Evolutionary conservation across 306 rosid genomes (phyloP), one percentile per base, ranked within the genome.

Genomic region (Cicer chorassanicum): DNA sequence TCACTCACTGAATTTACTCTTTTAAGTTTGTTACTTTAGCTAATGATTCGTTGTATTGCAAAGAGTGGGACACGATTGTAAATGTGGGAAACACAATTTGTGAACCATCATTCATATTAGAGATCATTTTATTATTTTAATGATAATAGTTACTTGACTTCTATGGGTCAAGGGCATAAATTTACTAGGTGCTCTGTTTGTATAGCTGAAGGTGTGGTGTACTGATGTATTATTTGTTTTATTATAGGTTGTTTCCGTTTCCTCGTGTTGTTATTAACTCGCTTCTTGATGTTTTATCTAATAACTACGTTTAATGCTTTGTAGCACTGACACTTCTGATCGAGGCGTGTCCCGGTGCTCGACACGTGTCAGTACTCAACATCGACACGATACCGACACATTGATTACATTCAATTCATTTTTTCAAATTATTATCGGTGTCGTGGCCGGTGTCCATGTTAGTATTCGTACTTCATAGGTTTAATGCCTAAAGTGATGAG

Each of bases 1-100:
- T 19, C 8, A 45, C 18, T 53, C 16, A 24, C 42, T n/a, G n/a
- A 14, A 19, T 48, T 34, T 36, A 38, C 54, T 50, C 65, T 16
- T 38, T 45, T 7, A 12, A 46, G 6, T 70, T 21, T 13, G 71
- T 78, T 45, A 49, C 46, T 50, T 62, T 41, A 9, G 72, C 16
- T 39, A 60, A 49, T 24, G 53, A 24, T 51, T 78, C 14, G 6
- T 49, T 57, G 39, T 38, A 48, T 59, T 54, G 13, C 57, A 51
- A 15, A 14, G 21, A 51, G 9, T 4, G 19, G 24, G 8, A 51
- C 10, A 14, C 21, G 9, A 51, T 15, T 51, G 18, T 16, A 53
- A 16, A 8, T 53, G 60, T 15, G 60, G 29, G 24, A 16, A 53
- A 53, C 29, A 16, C 6, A 53, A 53, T 53, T 18, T 16, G 12